Evolutionary conservation across 306 rosid genomes (phyloP).

Genomic region (Ammopiptanthus mongolicus): DNA sequence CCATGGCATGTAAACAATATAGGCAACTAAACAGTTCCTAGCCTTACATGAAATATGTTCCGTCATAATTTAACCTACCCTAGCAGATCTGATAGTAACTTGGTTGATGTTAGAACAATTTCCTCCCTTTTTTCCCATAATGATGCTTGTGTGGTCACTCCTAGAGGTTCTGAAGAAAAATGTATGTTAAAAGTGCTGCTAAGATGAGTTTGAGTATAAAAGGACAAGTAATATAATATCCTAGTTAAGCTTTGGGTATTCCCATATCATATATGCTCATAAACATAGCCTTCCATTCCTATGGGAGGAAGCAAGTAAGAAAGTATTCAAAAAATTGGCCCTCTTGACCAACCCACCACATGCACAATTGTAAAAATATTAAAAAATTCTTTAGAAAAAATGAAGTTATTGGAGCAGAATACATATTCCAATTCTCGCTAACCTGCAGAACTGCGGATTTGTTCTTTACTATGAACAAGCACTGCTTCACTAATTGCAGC

Average conservation of each 20-base stretch:
- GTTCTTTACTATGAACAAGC: conserved; percentile 14
- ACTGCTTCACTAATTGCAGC: conserved; percentile 37
- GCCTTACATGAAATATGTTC: no score
- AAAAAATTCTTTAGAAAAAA: background rate
- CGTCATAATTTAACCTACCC: no score
- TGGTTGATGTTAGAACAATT: no score
- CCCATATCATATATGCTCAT: background rate
- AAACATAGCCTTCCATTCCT: background rate
- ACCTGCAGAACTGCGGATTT: conserved; percentile 4
- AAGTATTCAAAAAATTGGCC: background rate
- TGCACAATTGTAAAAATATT: background rate
- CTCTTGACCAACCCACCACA: background rate
- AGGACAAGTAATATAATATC: background rate
- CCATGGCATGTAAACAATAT: no score
- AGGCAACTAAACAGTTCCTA: no score
- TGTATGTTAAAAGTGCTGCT: background rate
- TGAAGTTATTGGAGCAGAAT: background rate
- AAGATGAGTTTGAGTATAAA: background rate
- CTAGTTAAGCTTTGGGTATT: background rate
- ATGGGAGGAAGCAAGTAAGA: background rate
- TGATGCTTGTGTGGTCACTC: no score
- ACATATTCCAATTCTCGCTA: background rate
- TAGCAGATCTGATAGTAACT: no score
- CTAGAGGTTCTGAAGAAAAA: no score
- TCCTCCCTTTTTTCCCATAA: no score